These are phyloP conservation scores for Cyberlindnera mississippiensis DNA, from an alignment of 805 yeast genomes.

Conservation along the genomic window DNA sequence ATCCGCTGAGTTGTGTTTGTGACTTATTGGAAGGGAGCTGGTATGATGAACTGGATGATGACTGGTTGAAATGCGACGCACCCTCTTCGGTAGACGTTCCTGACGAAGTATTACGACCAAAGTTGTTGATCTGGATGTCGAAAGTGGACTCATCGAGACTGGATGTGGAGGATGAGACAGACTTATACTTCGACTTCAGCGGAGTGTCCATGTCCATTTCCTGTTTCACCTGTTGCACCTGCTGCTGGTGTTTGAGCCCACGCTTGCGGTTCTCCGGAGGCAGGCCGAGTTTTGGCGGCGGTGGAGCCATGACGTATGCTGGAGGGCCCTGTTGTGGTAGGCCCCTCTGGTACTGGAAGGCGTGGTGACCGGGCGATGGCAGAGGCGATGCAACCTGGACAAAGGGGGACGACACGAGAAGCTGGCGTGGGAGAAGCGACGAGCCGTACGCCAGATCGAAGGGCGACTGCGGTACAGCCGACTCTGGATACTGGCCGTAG, in stretches of 20 bases:
- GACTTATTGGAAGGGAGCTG: slow-evolving; percentile 10
- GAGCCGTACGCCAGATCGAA: slow-evolving; percentile 57
- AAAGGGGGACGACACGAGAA: slow-evolving; percentile 58
- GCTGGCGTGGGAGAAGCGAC: slow-evolving; percentile 59
- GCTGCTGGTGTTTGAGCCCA: slow-evolving; percentile 8
- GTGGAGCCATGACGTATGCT: slow-evolving; percentile 14
- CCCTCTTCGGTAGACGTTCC: slow-evolving; percentile 8
- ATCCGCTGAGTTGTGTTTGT: slow-evolving; percentile 5
- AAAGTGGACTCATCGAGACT: slow-evolving; percentile 13
- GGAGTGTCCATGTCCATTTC: slow-evolving; percentile 6
- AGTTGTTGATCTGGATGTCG: slow-evolving; percentile 6
- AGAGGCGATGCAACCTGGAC: slow-evolving; percentile 39
- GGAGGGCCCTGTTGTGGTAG: slow-evolving; percentile 1
- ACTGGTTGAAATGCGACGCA: slow-evolving; percentile 4
- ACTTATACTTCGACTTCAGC: slow-evolving; percentile 10
- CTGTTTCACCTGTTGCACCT: neutral
- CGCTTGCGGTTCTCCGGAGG: slow-evolving; percentile 21
- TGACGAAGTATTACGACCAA: slow-evolving; percentile 6
- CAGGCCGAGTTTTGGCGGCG: slow-evolving; percentile 21
- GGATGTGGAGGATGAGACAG: slow-evolving; percentile 13
- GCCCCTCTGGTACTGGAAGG: slow-evolving; percentile 13
- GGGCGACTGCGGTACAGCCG: slow-evolving; percentile 45
- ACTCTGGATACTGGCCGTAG: slow-evolving; percentile 12
- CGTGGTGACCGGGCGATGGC: slow-evolving; percentile 21
- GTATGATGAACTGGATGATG: slow-evolving; percentile 12